These are phyloP conservation scores for Chondrus crispus DNA, from an alignment of 23 red algal genomes.

Conservation along the genomic window DNA sequence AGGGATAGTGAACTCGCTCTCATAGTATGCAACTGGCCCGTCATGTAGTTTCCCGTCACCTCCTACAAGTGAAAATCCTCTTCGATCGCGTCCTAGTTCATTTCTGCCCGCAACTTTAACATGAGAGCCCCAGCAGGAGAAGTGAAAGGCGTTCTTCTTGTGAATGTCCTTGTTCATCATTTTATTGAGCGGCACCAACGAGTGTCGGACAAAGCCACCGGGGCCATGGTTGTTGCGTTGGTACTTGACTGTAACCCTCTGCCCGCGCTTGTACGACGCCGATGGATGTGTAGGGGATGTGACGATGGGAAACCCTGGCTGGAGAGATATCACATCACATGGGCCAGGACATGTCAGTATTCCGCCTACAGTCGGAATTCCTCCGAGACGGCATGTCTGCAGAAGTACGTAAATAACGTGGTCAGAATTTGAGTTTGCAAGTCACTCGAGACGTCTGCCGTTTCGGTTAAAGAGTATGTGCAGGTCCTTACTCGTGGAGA, in stretches of 20 bases:
- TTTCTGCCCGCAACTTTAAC: background rate
- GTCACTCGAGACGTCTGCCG: no score
- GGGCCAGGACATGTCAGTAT: background rate
- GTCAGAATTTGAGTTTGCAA: no score
- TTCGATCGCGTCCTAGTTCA: background rate
- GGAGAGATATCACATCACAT: background rate
- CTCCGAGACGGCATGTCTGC: background rate
- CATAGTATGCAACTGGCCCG: slow-evolving; percentile 15
- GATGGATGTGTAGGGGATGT: background rate
- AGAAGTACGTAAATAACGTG: no score
- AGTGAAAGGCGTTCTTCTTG: slow-evolving; percentile 46
- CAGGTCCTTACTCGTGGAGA: no score
- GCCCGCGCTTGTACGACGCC: background rate
- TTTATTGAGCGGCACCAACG: slow-evolving; percentile 30
- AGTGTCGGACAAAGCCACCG: slow-evolving; percentile 54
- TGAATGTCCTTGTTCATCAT: slow-evolving; percentile 8
- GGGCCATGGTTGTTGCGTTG: slow-evolving; percentile 40
- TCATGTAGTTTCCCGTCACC: slow-evolving; percentile 42
- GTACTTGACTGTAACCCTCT: background rate
- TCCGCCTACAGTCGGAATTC: background rate
- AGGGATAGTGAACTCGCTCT: slow-evolving; percentile 30
- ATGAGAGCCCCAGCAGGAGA: slow-evolving; percentile 42
- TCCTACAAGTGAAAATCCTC: slow-evolving; percentile 19
- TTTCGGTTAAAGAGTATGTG: no score
- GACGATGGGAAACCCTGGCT: background rate